These are phyloP conservation scores for Verticillium albo-atrum DNA, from an alignment of 2,329 filamentous ascomycete species.

Conservation along the genomic window DNA sequence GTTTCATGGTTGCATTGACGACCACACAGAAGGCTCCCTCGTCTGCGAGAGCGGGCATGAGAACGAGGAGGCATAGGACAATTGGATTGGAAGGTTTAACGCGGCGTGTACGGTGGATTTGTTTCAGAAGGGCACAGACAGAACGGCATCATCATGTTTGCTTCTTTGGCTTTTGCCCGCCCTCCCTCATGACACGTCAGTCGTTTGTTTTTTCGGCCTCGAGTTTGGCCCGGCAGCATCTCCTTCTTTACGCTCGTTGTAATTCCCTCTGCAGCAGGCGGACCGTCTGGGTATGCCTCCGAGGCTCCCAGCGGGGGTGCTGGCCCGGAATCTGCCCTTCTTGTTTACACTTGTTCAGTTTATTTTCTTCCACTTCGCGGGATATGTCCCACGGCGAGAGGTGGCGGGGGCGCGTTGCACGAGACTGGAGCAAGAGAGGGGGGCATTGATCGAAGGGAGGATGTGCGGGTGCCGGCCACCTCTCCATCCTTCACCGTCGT, in stretches of 20 bases:
- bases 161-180: slow-evolving; percentile 17
- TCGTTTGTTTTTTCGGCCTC: slow-evolving; percentile 20
- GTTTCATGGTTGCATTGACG: not conserved
- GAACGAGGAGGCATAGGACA: not conserved
- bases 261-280: slow-evolving; percentile 33
- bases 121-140: slow-evolving; percentile 5
- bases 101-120: not conserved
- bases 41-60: not conserved
- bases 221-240: slow-evolving; percentile 18
- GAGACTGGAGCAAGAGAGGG: not conserved
- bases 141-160: slow-evolving; percentile 16
- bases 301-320: slow-evolving; percentile 20
- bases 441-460: not conserved
- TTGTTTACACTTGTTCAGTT: slow-evolving; percentile 31
- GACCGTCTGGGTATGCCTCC: slow-evolving; percentile 29
- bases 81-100: not conserved
- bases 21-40: not conserved
- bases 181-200: slow-evolving; percentile 17
- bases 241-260: slow-evolving; percentile 48
- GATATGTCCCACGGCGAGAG: slow-evolving; percentile 2
- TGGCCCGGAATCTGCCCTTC: slow-evolving; percentile 21
- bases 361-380: not conserved
- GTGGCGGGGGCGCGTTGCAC: not conserved
- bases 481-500: not conserved
- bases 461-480: slow-evolving; percentile 10